These are phyloP conservation scores for Stephanodiscus minutulus DNA, from an alignment of 108 stramenopile genomes.

Conservation along the genomic window DNA sequence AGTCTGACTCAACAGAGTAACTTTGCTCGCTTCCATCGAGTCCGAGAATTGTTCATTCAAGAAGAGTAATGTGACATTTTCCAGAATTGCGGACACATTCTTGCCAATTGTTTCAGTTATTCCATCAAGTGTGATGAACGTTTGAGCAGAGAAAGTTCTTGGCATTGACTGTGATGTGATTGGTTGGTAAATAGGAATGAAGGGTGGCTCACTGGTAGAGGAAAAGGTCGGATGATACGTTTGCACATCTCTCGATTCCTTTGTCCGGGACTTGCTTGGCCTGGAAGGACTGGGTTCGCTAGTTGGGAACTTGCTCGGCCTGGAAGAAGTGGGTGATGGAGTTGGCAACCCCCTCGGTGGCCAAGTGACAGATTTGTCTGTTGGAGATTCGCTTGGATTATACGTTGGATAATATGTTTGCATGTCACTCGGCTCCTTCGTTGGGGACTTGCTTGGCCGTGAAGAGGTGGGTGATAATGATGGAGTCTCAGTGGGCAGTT, in stretches of 20 bases:
- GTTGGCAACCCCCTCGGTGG: background rate
- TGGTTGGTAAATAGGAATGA: too few species aligned
- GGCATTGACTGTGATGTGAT: too few species aligned
- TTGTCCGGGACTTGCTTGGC: too few species aligned
- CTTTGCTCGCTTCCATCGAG: background rate
- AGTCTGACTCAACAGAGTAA: background rate
- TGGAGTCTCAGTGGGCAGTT: background rate
- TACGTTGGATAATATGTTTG: background rate
- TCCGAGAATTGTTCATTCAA: background rate
- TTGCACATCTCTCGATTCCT: too few species aligned
- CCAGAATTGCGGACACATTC: background rate
- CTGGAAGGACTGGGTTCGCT: too few species aligned
- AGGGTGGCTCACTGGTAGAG: too few species aligned
- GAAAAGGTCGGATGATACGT: too few species aligned
- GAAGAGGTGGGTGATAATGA: too few species aligned
- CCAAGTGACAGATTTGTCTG: too few species aligned
- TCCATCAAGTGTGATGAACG: background rate
- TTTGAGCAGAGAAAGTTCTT: background rate
- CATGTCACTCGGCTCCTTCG: background rate
- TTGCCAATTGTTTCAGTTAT: background rate
- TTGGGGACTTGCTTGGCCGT: background rate
- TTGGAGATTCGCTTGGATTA: background rate
- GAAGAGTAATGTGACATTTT: conserved; percentile 1
- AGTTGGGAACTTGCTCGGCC: background rate
- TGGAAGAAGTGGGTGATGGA: background rate